Percentiles rank a stretch among this genome's conserved stretches.
These are phyloP conservation scores for Paramecium sonneborni DNA, from an alignment of 73 alveolate species.

Conservation along the genomic window DNA sequence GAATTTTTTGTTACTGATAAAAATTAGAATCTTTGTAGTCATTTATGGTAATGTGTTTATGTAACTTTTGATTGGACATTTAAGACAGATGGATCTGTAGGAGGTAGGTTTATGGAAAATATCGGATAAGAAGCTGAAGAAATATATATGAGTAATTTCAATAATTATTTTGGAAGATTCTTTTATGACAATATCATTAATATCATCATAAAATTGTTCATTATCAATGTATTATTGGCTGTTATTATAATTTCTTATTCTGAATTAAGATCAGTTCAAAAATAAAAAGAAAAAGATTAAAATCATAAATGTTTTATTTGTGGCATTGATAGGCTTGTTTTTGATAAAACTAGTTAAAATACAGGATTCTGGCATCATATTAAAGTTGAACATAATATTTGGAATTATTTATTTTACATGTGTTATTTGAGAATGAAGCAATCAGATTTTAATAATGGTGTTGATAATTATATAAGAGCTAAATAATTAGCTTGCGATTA, in stretches of 20 bases:
- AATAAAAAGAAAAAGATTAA: neutral
- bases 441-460: neutral
- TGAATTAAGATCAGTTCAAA: neutral
- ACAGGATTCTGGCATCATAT: conserved; percentile 59
- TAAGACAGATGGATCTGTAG: conserved; percentile 60
- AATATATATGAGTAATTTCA: neutral
- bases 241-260: conserved; percentile 62
- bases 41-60: conserved; percentile 39
- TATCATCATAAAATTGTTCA: neutral
- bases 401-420: conserved; percentile 30
- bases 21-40: neutral
- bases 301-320: conserved; percentile 67
- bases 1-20: conserved; percentile 41
- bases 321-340: conserved; percentile 54
- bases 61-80: conserved; percentile 68
- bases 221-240: conserved; percentile 47
- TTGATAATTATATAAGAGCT: neutral
- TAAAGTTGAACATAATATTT: conserved; percentile 60
- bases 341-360: conserved; percentile 50
- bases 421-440: neutral
- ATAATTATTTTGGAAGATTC: conserved; percentile 57
- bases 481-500: neutral
- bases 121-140: conserved; percentile 21
- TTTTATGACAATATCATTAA: conserved; percentile 42
- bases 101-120: conserved; percentile 31